Evolutionary conservation across 148 eudicot genomes (phyloP).

Genomic region (Rhododendron kiyosumense): DNA sequence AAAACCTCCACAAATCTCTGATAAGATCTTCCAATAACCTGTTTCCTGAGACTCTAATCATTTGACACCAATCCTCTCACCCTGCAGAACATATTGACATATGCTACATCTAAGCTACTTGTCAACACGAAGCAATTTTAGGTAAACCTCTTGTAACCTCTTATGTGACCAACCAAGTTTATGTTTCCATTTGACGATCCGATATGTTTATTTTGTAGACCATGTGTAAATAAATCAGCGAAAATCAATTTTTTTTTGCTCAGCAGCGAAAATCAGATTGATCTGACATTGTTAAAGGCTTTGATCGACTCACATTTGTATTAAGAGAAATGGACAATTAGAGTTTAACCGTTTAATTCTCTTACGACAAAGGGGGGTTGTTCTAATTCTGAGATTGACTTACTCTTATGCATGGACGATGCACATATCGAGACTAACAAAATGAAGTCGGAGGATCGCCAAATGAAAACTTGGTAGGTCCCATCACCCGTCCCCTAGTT

Average conservation of each 20-base stretch:
- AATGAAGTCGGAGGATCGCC: background rate
- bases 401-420: background rate
- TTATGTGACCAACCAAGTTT: background rate
- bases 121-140: background rate
- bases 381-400: background rate
- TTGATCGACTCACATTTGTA: background rate
- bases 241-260: background rate
- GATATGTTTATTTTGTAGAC: background rate
- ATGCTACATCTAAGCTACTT: background rate
- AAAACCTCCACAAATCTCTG: background rate
- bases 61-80: background rate
- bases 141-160: background rate
- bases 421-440: background rate
- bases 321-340: background rate
- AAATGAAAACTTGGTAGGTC: background rate
- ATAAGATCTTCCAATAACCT: background rate
- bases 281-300: background rate
- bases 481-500: too few species aligned
- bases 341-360: background rate
- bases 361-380: background rate
- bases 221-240: background rate
- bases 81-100: background rate
- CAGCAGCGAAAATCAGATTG: background rate
- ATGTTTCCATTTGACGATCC: background rate
- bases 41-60: background rate